phyloP scores from a whole-genome alignment of 768 basidiomycete species.

The Mycena metata region DNA sequence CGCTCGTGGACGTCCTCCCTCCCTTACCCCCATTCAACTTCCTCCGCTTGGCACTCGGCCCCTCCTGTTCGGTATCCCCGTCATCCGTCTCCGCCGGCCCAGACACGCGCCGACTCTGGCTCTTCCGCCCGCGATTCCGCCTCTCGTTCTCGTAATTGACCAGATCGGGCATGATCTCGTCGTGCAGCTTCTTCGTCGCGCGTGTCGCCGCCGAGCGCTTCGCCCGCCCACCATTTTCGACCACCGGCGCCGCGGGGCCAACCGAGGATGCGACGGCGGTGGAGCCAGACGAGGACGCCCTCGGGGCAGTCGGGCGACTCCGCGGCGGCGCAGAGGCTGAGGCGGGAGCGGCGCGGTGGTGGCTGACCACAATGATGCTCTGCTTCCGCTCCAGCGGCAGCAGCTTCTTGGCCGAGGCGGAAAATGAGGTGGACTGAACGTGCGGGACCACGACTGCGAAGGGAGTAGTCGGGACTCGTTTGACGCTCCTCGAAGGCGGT shows the following conservation, averaged over 20 bases:
- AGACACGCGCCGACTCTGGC: constrained; percentile 49
- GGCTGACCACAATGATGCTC: constrained; percentile 7
- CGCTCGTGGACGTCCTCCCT: constrained; percentile 35
- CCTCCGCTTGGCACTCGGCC: constrained; percentile 25
- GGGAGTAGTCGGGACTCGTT: constrained; percentile 10
- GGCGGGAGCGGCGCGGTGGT: constrained; percentile 17
- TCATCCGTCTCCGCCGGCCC: constrained; percentile 44
- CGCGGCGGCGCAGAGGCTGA: constrained; percentile 29
- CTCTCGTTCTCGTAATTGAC: constrained; percentile 77
- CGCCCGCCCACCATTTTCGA: constrained; percentile 35
- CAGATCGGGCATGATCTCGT: constrained; percentile 85
- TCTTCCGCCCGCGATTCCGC: constrained; percentile 55
- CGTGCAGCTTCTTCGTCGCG: constrained; percentile 66
- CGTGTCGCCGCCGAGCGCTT: constrained; percentile 60
- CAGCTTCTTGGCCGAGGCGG: constrained; percentile 19
- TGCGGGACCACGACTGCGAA: constrained; percentile 16
- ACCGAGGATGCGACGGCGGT: constrained; percentile 20
- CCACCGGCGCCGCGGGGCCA: constrained; percentile 16
- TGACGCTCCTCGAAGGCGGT: constrained; percentile 5
- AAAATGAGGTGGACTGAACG: neutral
- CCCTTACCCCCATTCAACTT: constrained; percentile 31
- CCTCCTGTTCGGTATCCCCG: constrained; percentile 38
- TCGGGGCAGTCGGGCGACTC: neutral
- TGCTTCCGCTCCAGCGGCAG: constrained; percentile 9
- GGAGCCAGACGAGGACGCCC: constrained; percentile 32